Conservation (phyloP, 495 filamentous ascomycete species). For the Aspergillus incahuasiensis region DNA sequence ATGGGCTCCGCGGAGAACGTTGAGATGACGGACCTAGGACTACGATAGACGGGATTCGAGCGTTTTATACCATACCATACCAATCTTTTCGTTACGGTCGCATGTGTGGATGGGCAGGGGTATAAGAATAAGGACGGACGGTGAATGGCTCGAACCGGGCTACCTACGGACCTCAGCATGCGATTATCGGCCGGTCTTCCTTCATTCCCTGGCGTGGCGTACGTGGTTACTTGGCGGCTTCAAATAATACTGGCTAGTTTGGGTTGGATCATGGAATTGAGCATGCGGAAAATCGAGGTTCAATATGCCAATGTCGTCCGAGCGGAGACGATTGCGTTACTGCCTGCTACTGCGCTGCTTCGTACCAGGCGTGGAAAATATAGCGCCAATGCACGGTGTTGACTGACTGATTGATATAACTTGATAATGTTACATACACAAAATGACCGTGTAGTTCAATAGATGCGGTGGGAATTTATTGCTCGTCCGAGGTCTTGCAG, state of each 20-base stretch:
- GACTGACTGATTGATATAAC: constrained; percentile 7
- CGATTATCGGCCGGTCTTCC: constrained; percentile 9
- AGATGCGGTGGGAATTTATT: constrained; percentile 7
- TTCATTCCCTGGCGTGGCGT: constrained; percentile 18
- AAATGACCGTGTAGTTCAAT: constrained; percentile 14
- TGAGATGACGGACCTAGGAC: constrained; percentile 51
- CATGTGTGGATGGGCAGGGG: constrained; percentile 1
- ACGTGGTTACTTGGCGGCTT: constrained; percentile 17
- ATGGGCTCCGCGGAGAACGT: constrained; percentile 61
- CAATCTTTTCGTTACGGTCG: constrained; percentile 7
- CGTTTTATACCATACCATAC: constrained; percentile 7
- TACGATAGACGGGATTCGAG: constrained; percentile 30
- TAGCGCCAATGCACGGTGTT: background rate
- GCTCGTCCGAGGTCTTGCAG: background rate
- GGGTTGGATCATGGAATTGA: constrained; percentile 1
- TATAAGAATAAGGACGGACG: background rate
- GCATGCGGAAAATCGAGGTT: constrained; percentile 3
- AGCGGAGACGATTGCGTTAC: background rate
- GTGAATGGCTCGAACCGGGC: background rate
- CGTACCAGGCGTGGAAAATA: background rate
- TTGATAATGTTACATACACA: constrained; percentile 5
- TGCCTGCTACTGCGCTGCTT: background rate
- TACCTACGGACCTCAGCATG: constrained; percentile 7
- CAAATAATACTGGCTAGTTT: constrained; percentile 14
- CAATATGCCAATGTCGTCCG: background rate